Percentiles rank a stretch among this genome's conserved stretches.
These are phyloP conservation scores for Cicer chorassanicum DNA, from an alignment of 306 rosid genomes.

Conservation along the genomic window DNA sequence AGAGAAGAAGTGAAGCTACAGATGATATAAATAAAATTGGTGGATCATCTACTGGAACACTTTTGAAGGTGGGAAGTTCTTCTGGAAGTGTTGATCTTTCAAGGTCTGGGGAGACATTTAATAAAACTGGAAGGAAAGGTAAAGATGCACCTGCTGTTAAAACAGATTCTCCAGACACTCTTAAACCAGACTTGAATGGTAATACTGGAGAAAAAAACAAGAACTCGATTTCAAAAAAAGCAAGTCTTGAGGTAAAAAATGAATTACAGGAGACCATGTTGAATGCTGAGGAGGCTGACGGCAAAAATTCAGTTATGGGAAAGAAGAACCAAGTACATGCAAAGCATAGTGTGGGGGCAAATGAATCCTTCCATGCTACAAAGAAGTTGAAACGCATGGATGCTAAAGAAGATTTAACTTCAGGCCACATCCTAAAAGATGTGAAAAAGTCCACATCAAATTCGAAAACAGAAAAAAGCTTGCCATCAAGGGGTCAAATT, in stretches of 20 bases:
- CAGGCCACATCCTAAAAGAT: conserved; percentile 53
- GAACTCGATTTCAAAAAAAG: conserved; percentile 51
- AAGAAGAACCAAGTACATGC: conserved; percentile 59
- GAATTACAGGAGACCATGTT: conserved; percentile 42
- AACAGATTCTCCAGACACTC: conserved; percentile 51
- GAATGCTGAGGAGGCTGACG: conserved; percentile 52
- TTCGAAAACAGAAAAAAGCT: too few species aligned
- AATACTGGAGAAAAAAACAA: conserved; percentile 57
- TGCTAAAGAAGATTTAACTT: conserved; percentile 49
- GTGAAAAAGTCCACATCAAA: background rate
- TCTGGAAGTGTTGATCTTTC: conserved; percentile 46
- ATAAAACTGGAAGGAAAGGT: conserved; percentile 59
- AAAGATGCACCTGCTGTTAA: conserved; percentile 52
- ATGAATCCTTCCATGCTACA: conserved; percentile 58
- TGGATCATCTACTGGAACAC: conserved; percentile 46
- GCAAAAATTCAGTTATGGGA: conserved; percentile 48
- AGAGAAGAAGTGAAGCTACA: conserved; percentile 57
- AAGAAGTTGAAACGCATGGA: conserved; percentile 67
- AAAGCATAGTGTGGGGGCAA: conserved; percentile 56
- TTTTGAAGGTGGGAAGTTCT: conserved; percentile 52
- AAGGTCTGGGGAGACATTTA: conserved; percentile 56
- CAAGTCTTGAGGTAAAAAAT: conserved; percentile 49
- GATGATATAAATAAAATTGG: conserved; percentile 54
- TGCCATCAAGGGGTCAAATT: conserved; percentile 49
- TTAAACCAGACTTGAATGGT: conserved; percentile 51